Base-by-base conservation (phyloP, 2,329 filamentous ascomycete genomes). In the Neofusicoccum cordaticola region DNA sequence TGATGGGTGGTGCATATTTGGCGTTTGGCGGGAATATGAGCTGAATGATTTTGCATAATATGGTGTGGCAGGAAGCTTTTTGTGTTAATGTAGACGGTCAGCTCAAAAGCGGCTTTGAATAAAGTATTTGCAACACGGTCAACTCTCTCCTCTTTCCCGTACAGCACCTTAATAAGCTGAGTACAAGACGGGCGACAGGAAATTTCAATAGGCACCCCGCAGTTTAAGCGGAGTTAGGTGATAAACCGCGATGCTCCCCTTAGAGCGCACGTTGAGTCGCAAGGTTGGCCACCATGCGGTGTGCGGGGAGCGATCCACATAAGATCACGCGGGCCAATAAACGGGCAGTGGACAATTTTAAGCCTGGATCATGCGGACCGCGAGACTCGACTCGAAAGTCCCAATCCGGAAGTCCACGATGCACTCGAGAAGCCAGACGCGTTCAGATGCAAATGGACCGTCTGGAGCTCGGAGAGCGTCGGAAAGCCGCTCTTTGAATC, bases 91-190 rank as follows among this genome's bases (percentile, higher is more conserved):
- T n/a, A 27, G 52, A 19, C 15, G 7, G 34, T 12, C 6, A 11
- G 11, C 4, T 34, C 7, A 34, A 44, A 44, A 58, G 22, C 27
- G 19, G 37, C 19, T 22, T n/a, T 31, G 37, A 42, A 56, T 56
- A 34, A n/a, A 58, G 22, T 58, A 17, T 58, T 58, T 45, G 35
- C 53, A 58, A 58, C 53, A 44, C 53, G 53, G 53, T 58, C 53
- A 58, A 44, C 22, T 6, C 2, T 44, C 22, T 34, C 52, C 37
- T 17, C 12, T 12, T 15, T 22, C 37, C 35, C 52, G 52, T 19
- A 42, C 22, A 19, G 53, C 53, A 44, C 37, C 3, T 7, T 58
- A 45, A 58, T 19, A 5, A 7, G 39, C 39, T 12, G 39, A 22
- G 8, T 6, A 13, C 41, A n/a, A 42, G 44, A 22, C 39, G 39